Conservation (phyloP, 148 eudicot species). For the Rhododendron kiyosumense region DNA sequence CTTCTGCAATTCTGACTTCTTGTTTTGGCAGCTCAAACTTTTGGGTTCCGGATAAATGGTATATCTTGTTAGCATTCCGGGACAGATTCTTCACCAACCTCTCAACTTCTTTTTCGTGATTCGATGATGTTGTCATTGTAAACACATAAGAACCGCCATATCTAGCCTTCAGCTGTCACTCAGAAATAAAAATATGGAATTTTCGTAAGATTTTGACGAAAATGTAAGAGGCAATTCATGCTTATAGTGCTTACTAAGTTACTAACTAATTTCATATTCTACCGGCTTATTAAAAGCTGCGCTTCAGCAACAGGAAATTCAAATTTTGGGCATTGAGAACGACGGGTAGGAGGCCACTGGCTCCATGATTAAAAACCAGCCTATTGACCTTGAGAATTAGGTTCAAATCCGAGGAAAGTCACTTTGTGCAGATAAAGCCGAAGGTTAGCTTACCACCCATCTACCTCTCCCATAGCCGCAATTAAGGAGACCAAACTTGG, state of each 20-base stretch:
- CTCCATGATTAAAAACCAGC: neutral
- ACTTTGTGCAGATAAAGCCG: no score
- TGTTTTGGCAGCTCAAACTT: slow-evolving; percentile 74
- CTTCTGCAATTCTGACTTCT: slow-evolving; percentile 42
- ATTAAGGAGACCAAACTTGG: no score
- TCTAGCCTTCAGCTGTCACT: neutral
- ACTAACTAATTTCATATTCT: neutral
- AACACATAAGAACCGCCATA: neutral
- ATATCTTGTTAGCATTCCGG: slow-evolving; percentile 27
- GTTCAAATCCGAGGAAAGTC: neutral
- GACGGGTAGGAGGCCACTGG: neutral
- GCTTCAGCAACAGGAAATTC: neutral
- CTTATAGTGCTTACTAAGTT: no score
- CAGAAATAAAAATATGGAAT: no score
- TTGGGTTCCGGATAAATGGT: slow-evolving; percentile 34
- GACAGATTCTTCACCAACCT: slow-evolving; percentile 31
- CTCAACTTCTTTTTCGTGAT: slow-evolving; percentile 19
- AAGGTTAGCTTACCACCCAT: no score
- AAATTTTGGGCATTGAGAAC: neutral
- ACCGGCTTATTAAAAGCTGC: neutral
- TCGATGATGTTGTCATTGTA: neutral
- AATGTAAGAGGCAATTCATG: no score
- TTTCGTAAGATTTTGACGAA: no score
- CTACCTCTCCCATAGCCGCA: no score
- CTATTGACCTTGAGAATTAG: no score